A percentile compares a stretch with the other conserved stretches of the same genome.
Conservation (phyloP, 306 rosid genomes). For the Pyrus bretschneideri region DNA sequence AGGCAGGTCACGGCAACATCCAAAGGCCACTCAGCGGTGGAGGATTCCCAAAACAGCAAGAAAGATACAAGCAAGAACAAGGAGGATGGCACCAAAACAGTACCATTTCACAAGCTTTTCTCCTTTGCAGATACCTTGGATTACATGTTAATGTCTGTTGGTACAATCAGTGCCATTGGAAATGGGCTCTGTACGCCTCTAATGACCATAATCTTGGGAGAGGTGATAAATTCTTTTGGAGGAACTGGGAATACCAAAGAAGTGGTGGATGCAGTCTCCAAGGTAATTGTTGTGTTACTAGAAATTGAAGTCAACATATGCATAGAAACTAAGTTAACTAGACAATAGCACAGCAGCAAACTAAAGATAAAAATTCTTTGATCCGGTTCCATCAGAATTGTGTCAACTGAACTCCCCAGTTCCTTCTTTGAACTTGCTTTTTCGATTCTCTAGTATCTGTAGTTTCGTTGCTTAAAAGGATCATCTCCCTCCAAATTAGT, state of each 20-base stretch:
- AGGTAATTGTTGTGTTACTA: constrained; percentile 8
- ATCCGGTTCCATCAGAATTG: too few species aligned
- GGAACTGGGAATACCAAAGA: constrained; percentile 12
- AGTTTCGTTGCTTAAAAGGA: too few species aligned
- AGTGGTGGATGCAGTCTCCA: constrained; percentile 55
- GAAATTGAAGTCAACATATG: too few species aligned
- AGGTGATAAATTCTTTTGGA: constrained; percentile 64
- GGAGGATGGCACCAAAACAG: constrained; percentile 27
- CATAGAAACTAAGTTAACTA: too few species aligned
- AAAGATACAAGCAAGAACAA: constrained; percentile 29
- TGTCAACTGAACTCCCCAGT: too few species aligned
- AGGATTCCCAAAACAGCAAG: constrained; percentile 16
- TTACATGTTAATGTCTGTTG: constrained; percentile 49
- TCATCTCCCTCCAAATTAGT: not conserved
- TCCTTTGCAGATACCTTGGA: constrained; percentile 70
- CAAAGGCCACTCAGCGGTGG: not conserved
- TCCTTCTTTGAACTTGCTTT: too few species aligned
- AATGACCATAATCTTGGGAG: constrained; percentile 60
- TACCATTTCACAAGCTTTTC: constrained; percentile 78
- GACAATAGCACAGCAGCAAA: not conserved
- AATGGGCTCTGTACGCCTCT: constrained; percentile 57
- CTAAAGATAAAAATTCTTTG: too few species aligned
- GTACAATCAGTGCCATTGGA: constrained; percentile 55
- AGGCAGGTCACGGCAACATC: constrained; percentile 7
- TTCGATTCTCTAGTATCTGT: too few species aligned